Evolutionary conservation across 331 rosid species (phyloP), one percentile per base, ranked within the genome.

Genomic region (Telfairia occidentalis): DNA sequence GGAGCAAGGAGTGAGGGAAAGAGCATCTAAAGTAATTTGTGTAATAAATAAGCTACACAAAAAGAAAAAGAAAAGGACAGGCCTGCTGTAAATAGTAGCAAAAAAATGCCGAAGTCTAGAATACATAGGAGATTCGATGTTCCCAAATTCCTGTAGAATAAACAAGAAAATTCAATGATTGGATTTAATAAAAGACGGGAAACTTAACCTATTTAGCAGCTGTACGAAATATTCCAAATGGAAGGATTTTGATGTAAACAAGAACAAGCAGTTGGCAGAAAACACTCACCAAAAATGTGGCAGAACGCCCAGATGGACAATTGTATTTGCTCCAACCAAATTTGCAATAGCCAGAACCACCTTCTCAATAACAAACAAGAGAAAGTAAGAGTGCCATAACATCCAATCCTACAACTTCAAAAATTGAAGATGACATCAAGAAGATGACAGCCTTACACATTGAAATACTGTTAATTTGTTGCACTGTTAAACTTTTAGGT

Each of bases 321-420:
- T 42, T 71, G 4, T 83, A 79, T 71, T 80, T 87, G 85, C 96
- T 88, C 96, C 97, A 90, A 38, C 96, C 97, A 77, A 84, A 90
- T 69, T 90, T 92, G 88, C 96, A 92, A 77, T 90, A 92, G 77
- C 97, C 97, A 82, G 97, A 92, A 52, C 97, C 97, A 53, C 96
- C 96, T 92, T 57, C 24, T 63, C 75, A 77, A 75, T 52, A 61
- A 79, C 26, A 73, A 35, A 58, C 23, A 70, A 40, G 70, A 38
- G 65, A 34, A 58, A 79, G 49, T 64, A 30, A 76, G 78, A 45
- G 26, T 74, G 43, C 59, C 5, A 29, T 42, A 9, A 57, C 61
- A 34, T 45, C 61, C 26, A 50, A 57, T 23, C 29, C 48, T 32
- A 73, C 73, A 50, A 21, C 64, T 53, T 52, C 32, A 73, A 30